Conservation (phyloP, 208 protist species). For the Porcisia hertigi region DNA sequence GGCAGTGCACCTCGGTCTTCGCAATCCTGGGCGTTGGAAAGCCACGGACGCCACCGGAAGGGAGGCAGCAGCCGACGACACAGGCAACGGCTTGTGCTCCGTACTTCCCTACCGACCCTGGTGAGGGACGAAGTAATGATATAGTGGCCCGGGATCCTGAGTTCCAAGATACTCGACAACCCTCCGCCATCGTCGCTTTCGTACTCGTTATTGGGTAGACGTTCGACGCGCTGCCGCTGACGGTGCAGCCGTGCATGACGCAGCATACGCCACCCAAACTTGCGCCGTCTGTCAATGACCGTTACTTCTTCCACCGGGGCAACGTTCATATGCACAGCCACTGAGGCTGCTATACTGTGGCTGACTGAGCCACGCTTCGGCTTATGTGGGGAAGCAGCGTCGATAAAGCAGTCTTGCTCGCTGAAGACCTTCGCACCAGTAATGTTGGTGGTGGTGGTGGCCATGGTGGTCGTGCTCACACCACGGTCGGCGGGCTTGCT, state of each 20-base stretch:
- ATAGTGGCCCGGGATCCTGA: not conserved
- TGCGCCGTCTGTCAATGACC: not conserved
- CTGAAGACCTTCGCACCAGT: not conserved
- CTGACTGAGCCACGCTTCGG: not conserved
- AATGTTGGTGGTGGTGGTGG: not conserved
- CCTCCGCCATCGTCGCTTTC: not conserved
- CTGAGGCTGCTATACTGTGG: not conserved
- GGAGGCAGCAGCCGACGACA: not conserved
- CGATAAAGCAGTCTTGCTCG: not conserved
- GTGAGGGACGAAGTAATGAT: not conserved
- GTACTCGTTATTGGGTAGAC: not conserved
- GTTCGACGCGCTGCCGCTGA: not conserved
- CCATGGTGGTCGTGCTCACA: not conserved
- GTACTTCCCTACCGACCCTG: not conserved
- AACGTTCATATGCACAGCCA: not conserved
- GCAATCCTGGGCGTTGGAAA: not conserved
- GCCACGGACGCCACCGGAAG: not conserved
- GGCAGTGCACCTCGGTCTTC: not conserved
- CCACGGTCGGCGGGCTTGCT: not conserved
- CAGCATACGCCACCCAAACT: not conserved
- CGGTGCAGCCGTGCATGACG: not conserved
- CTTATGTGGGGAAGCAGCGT: not conserved
- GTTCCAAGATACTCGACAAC: not conserved
- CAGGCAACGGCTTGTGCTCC: not conserved
- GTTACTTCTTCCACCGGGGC: not conserved